Base-by-base conservation (phyloP, 805 yeast species). In the Saccharomycopsis sp. region DNA sequence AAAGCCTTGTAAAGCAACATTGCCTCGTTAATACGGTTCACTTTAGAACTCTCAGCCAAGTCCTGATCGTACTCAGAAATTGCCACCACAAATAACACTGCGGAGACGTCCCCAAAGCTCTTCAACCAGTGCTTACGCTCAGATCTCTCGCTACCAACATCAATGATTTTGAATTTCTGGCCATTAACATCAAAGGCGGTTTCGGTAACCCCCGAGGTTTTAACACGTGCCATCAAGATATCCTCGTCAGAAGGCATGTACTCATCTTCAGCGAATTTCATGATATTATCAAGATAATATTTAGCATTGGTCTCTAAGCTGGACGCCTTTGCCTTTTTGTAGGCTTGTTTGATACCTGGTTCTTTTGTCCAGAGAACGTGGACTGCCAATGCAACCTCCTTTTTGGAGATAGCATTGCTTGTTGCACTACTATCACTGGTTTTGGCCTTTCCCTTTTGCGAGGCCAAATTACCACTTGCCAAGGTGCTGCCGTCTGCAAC, bases 61-160 rank as follows among this genome's bases (percentile, higher is more conserved):
- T 81, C 83, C 72, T 93, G 97, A 72, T 93, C 97, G 70, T 89
- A 94, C 73, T 94, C 99, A 53, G 90, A 83, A 24, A 90, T 84
- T 0, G 97, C 97, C 19, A 88, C 79, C 5, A 93, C 97, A 70
- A 90, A 94, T 44, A 93, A 70, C 0, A 96, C 86, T 2, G 96
- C 88, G 0, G 96, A 86, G 54, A 93, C 88, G 62, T 87, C 89
- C 67, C 92, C 94, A 72, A 92, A 92, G 68, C 96, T 89, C 68
- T 91, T 97, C 62, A 92, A 88, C 97, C 97, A 92, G 70, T 92
- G 93, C 68, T 88, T 89, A 56, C 99, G 84, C 74, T 94, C 99
- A 2, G 96, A 84, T 66, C 99, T 78, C 72, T 94, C 99, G 1
- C 97, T 97, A 63, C 99, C 99, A 2, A 97, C 98, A 76, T 94